These are phyloP conservation scores for Penicillium maclennaniae DNA, from an alignment of 495 filamentous ascomycete genomes.

Conservation along the genomic window DNA sequence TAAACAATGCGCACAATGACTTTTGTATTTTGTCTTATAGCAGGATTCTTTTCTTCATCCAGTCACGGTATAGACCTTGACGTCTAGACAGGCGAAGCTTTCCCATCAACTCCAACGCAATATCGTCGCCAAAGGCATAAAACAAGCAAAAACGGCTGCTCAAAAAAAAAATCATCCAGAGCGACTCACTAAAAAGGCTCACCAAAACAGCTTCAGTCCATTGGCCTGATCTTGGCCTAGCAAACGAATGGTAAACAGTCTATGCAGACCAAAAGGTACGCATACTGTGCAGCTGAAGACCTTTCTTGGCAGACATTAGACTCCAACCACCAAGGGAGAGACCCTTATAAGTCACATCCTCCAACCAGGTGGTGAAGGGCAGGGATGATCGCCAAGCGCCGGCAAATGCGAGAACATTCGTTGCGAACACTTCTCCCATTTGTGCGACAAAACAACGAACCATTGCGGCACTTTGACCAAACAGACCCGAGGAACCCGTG, in stretches of 20 bases:
- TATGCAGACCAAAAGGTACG: neutral
- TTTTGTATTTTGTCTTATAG: neutral
- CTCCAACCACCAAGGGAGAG: conserved; percentile 11
- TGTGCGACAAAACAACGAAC: conserved; percentile 1
- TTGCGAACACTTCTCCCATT: conserved; percentile 6
- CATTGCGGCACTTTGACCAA: neutral
- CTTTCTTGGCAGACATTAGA: conserved; percentile 14
- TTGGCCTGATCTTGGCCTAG: neutral
- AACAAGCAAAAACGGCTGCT: neutral
- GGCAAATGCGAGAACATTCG: conserved; percentile 9
- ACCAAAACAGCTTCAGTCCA: neutral
- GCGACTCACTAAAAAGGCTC: too few relatives aligned
- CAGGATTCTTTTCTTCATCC: neutral
- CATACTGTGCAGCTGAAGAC: neutral
- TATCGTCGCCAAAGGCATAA: neutral
- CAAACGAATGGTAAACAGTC: neutral
- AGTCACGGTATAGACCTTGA: neutral
- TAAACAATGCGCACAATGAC: neutral
- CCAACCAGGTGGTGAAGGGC: conserved; percentile 2
- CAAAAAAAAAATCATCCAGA: neutral
- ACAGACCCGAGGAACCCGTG: neutral
- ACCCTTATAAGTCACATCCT: conserved; percentile 3
- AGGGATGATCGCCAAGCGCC: conserved; percentile 6
- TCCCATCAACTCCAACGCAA: neutral
- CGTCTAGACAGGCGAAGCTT: neutral